A percentile compares a stretch with the other conserved stretches of the same genome.
phyloP scores from a whole-genome alignment of 2,329 filamentous ascomycete genomes.

The Exophiala calicioides region DNA sequence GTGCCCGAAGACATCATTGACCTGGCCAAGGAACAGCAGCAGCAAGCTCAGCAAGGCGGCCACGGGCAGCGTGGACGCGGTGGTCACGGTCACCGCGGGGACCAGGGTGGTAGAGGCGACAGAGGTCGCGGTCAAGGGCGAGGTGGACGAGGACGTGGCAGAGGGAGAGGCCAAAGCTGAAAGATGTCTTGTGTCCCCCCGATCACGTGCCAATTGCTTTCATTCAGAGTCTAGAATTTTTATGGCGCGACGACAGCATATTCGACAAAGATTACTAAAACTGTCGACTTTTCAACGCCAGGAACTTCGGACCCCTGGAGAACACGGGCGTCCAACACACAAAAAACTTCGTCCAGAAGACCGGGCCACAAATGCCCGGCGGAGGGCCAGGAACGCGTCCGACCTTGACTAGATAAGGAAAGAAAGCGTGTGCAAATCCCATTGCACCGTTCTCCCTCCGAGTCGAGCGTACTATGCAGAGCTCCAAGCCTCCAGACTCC shows the following conservation, averaged over 20 bases:
- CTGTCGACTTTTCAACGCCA: background rate
- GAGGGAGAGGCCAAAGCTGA: slow-evolving; percentile 39
- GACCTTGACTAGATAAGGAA: background rate
- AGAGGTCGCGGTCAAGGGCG: slow-evolving; percentile 39
- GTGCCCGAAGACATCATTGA: slow-evolving; percentile 98
- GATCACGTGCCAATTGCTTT: background rate
- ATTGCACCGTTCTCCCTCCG: background rate
- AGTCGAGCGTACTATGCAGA: too few relatives aligned
- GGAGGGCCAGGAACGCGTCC: too few relatives aligned
- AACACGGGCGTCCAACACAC: too few relatives aligned
- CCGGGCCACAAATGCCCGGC: too few relatives aligned
- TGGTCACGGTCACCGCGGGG: slow-evolving; percentile 38
- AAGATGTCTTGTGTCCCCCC: background rate
- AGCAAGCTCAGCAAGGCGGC: slow-evolving; percentile 39
- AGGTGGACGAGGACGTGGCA: slow-evolving; percentile 47
- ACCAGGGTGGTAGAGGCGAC: slow-evolving; percentile 41
- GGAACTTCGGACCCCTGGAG: background rate
- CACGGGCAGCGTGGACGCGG: slow-evolving; percentile 44
- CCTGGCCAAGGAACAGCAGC: slow-evolving; percentile 87
- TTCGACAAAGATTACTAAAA: background rate
- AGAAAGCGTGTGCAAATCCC: background rate
- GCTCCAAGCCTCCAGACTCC: slow-evolving; percentile 11
- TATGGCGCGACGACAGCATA: background rate
- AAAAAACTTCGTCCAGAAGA: background rate
- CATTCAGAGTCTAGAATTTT: background rate